Evolutionary conservation across 2,329 filamentous ascomycete species (phyloP), one percentile per base, ranked within the genome.

Genomic region (Ceratocystis albifundus): DNA sequence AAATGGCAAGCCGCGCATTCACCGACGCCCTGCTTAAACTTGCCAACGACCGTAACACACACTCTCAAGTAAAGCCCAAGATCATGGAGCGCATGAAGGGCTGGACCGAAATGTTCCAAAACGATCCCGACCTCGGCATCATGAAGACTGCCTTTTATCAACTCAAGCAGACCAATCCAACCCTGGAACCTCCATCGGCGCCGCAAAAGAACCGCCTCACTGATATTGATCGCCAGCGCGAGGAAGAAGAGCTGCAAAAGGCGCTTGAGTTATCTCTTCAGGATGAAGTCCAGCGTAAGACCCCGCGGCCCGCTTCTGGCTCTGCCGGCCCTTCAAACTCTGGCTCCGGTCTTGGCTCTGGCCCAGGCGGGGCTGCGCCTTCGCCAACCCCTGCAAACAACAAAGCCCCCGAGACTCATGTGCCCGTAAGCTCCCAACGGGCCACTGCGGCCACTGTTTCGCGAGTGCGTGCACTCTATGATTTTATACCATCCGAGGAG

Each of bases 181-280:
- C 90, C 70, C 78, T 99, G 65, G 90, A 96, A 69, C 84, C 92
- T 17, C 94, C 94, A 0, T 96, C 91, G 66, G 96, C 96, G 70
- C 94, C 94, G 2, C 88, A 88, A 72, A 99, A 99, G 81, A 89
- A 88, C 69, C 86, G 90, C 71, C 90, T 99, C 69, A 96, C 93
- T 59, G 88, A 95, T 44, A 72, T 88, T 61, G 94, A 99, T 76
- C 84, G 94, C 69, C 88, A 90, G 76, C 96, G 96, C 77, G 94
- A 99, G 76, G 94, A 99, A 69, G 92, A 97, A 63, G 94, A 99
- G 77, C 79, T 99, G 66, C 94, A 97, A 75, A 96, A 96, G 85
- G 94, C 94, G 1, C 81, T 99, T 62, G 92, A 88, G 72, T 80
- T 99, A 72, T 96, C 91, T 55, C 83, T 99, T 71, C 90, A 96